Evolutionary conservation across 2,329 filamentous ascomycete genomes (phyloP).

Genomic region (Colletotrichum euphorbiae): DNA sequence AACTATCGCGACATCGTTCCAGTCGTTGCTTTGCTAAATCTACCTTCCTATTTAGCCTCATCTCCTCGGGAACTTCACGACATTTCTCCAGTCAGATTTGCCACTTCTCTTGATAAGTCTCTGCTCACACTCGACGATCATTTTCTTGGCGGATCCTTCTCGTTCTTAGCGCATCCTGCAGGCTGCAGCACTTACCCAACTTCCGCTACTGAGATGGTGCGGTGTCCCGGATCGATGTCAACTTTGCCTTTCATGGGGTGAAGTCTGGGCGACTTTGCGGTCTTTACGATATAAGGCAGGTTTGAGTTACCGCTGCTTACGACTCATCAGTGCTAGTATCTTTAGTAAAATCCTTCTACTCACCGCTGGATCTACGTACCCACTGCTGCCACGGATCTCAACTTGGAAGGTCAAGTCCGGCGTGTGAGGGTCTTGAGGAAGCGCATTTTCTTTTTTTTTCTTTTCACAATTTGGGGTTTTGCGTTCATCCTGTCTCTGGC

Average conservation of each 20-base stretch:
- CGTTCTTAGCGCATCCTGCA: conserved; percentile 24
- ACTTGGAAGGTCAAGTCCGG: neutral
- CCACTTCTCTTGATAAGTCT: neutral
- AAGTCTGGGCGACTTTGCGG: neutral
- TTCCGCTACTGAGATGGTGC: neutral
- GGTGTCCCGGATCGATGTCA: neutral
- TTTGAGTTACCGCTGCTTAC: neutral
- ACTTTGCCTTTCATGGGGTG: too few species aligned
- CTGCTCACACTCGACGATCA: neutral
- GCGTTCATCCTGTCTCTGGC: too few species aligned
- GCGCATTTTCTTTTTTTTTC: neutral
- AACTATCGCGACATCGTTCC: too few species aligned
- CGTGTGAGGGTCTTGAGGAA: neutral
- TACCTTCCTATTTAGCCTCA: neutral
- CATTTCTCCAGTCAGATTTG: neutral
- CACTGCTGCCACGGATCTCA: neutral
- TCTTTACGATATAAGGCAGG: conserved; percentile 27
- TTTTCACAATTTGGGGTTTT: too few species aligned
- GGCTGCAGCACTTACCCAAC: neutral
- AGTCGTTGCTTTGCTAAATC: too few species aligned
- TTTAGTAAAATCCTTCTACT: neutral
- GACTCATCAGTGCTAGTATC: neutral
- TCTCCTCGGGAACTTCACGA: neutral
- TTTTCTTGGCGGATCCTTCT: conserved; percentile 33
- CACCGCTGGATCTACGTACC: neutral